Evolutionary conservation across 371 early-diverging fungal species (phyloP).

Genomic region (Mucor racemosus): DNA sequence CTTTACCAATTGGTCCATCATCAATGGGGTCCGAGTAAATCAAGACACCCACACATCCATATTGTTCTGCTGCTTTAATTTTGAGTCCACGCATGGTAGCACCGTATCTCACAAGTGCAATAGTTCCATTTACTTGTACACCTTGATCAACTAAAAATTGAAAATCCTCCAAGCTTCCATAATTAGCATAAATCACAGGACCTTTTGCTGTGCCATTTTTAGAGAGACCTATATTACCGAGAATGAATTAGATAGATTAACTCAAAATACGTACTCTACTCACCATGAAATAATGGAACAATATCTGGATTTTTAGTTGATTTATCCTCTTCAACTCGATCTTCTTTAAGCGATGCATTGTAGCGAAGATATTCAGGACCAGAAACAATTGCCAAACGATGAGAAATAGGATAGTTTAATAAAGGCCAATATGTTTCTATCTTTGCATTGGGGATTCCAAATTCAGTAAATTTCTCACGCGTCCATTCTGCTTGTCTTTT

Average conservation of each 20-base stretch:
- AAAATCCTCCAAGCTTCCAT: conserved; percentile 68
- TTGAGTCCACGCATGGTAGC: conserved; percentile 64
- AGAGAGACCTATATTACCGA: conserved; percentile 40
- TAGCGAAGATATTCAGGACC: conserved; percentile 55
- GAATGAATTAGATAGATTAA: not conserved
- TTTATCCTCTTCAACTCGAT: conserved; percentile 58
- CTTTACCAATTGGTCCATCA: conserved; percentile 53
- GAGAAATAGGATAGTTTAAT: conserved; percentile 62
- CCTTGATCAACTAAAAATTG: conserved; percentile 53
- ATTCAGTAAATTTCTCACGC: conserved; percentile 52
- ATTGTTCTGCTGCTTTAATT: conserved; percentile 63
- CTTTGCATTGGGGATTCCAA: conserved; percentile 56
- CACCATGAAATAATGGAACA: conserved; percentile 68
- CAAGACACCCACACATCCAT: conserved; percentile 65
- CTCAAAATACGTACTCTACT: not conserved
- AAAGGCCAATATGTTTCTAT: conserved; percentile 67
- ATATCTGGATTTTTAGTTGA: conserved; percentile 52
- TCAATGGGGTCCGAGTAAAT: conserved; percentile 69
- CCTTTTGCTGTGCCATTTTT: conserved; percentile 67
- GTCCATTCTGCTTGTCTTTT: conserved; percentile 62
- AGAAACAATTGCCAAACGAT: conserved; percentile 61
- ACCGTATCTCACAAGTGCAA: conserved; percentile 72
- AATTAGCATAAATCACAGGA: conserved; percentile 71
- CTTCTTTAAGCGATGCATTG: conserved; percentile 63
- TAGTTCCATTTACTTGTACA: conserved; percentile 53